A percentile compares a stretch with the other conserved stretches of the same genome.
Conservation (phyloP, 768 basidiomycete genomes). For the Strobilomyces confusus region DNA sequence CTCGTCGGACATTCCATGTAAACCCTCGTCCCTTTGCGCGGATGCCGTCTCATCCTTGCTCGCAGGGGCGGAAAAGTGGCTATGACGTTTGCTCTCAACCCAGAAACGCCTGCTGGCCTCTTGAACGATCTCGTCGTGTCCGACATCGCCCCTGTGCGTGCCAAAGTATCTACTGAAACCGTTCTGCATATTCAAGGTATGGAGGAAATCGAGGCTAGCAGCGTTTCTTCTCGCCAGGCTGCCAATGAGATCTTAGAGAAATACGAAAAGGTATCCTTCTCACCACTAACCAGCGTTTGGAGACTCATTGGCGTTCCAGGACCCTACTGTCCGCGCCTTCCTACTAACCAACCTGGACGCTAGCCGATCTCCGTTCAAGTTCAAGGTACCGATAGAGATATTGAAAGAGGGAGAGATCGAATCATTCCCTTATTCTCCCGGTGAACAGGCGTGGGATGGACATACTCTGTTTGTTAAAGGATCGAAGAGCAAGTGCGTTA, state of each 20-base stretch:
- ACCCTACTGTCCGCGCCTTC: conserved; percentile 72
- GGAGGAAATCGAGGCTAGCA: conserved; percentile 61
- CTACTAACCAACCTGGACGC: conserved; percentile 74
- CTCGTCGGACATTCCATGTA: conserved; percentile 91
- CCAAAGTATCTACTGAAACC: conserved; percentile 60
- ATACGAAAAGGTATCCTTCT: conserved; percentile 55
- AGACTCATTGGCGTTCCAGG: conserved; percentile 42
- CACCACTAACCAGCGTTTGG: no score
- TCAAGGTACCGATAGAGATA: conserved; percentile 71
- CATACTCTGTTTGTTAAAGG: conserved; percentile 76
- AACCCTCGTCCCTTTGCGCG: conserved; percentile 22
- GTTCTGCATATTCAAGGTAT: conserved; percentile 64
- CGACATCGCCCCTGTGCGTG: conserved; percentile 75
- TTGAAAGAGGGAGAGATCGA: conserved; percentile 64
- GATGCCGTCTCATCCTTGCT: conserved; percentile 1
- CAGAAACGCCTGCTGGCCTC: conserved; percentile 37
- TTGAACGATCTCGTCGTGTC: conserved; percentile 64
- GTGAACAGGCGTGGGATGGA: conserved; percentile 51
- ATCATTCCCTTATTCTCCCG: conserved; percentile 68
- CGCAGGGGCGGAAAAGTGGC: conserved; percentile 78
- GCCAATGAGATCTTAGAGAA: conserved; percentile 62
- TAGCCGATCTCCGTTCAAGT: conserved; percentile 43
- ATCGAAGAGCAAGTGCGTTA: conserved; percentile 60
- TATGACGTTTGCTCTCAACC: conserved; percentile 59
- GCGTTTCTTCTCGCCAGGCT: conserved; percentile 58